Evolutionary conservation across 441 rosid species (phyloP), one percentile per base, ranked within the genome.

Genomic region (Iberis amara): DNA sequence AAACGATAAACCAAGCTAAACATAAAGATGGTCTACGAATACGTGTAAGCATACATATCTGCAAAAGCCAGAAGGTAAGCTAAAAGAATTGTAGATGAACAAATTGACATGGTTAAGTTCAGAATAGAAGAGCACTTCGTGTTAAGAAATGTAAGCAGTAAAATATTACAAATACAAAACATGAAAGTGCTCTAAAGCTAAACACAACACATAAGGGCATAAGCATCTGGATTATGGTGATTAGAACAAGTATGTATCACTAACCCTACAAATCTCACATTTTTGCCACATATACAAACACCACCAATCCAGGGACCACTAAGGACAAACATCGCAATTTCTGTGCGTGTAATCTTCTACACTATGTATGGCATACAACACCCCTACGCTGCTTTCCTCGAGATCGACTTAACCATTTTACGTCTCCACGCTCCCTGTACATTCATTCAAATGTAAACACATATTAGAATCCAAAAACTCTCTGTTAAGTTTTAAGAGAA

Each of bases 381-480:
- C 60, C 42, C 68, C 64, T 69, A 72, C 38, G 47, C 52, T 59
- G 65, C 70, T 57, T 67, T 60, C 72, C 47, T 70, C 9, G 73
- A 74, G 74, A 70, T 68, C 49, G 86, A 57, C 62, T 79, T 92
- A 6, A 71, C 80, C 47, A 65, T 84, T 69, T 85, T 86, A 39
- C 65, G 75, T 79, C 70, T 83, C 99, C 99, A 94, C 15, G 76
- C 74, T 65, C 87, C 79, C 99, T 92, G 92, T 85, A 73, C 90
- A 77, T 39, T 48, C 60, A 21, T 64, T 18, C 47, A 45, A 15
- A 57, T 21, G 40, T 5, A 26, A 47, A 13, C 41, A 26, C 30
- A 3, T 26, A 45, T 61, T 45, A 50, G 68, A 49, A 56, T 18
- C 12, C 36, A 26, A 6, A 26, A 26, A 26, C 51, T 24, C 39